These are phyloP conservation scores for Chamaenerion angustifolium DNA, from an alignment of 345 rosid genomes.

Conservation along the genomic window DNA sequence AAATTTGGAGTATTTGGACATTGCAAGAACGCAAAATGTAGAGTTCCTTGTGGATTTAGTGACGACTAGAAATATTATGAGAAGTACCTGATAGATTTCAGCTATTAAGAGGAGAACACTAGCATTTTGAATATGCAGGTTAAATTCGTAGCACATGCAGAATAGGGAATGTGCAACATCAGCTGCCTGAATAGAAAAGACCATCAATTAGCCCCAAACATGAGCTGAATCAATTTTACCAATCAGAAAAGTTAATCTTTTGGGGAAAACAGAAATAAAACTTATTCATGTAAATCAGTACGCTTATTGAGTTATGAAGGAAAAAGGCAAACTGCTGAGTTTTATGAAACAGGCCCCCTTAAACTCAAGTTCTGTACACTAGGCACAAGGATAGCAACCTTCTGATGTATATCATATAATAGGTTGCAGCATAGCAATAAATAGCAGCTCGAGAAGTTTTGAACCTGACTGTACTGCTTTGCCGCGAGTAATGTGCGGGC, in stretches of 20 bases:
- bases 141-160: constrained; percentile 85
- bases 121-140: constrained; percentile 82
- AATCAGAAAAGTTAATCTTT: neutral
- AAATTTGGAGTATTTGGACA: neutral
- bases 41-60: neutral
- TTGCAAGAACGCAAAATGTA: neutral
- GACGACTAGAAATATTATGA: neutral
- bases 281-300: neutral
- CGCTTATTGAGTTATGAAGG: too few relatives aligned
- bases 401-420: too few relatives aligned
- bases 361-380: too few relatives aligned
- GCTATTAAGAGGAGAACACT: constrained; percentile 82
- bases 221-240: neutral
- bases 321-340: too few relatives aligned
- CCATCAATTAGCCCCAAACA: neutral
- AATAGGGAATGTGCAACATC: constrained; percentile 77
- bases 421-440: too few relatives aligned
- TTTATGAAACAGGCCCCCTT: too few relatives aligned
- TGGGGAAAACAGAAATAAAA: neutral
- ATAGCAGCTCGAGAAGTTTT: neutral
- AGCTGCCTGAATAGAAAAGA: constrained; percentile 52
- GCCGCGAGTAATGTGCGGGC: constrained; percentile 95
- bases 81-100: constrained; percentile 86
- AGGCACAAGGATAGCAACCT: too few relatives aligned
- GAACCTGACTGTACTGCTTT: constrained; percentile 73